Conservation (phyloP, 306 rosid species). For the Quillaja saponaria region DNA sequence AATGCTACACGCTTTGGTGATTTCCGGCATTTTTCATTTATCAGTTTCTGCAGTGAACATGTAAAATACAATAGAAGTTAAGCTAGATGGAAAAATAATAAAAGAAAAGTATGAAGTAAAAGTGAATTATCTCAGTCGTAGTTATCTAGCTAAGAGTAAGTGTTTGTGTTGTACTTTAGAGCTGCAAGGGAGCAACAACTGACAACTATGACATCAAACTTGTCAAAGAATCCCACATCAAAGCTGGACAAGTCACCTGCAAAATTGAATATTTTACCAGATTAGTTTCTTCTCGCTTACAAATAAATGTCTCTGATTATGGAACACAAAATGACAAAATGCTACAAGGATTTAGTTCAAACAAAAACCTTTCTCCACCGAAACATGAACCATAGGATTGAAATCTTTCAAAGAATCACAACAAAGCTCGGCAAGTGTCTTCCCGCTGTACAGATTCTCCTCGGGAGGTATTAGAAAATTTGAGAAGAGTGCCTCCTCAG, state of each 20-base stretch:
- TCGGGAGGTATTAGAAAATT: constrained; percentile 80
- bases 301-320: background rate
- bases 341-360: background rate
- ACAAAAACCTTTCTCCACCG: constrained; percentile 65
- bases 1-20: constrained; percentile 70
- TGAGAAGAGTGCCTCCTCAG: constrained; percentile 59
- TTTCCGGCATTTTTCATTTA: constrained; percentile 84
- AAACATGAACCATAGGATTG: constrained; percentile 95
- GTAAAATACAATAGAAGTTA: background rate
- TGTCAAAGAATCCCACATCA: constrained; percentile 63
- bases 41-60: constrained; percentile 57
- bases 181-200: constrained; percentile 75
- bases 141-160: too few species aligned
- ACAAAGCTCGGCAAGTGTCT: constrained; percentile 80
- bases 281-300: background rate
- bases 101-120: constrained; percentile 2
- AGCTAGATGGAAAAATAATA: background rate
- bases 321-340: constrained; percentile 8
- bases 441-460: constrained; percentile 66
- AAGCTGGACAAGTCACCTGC: constrained; percentile 78
- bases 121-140: background rate
- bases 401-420: constrained; percentile 90
- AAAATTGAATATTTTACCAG: constrained; percentile 1
- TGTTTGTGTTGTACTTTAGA: constrained; percentile 49
- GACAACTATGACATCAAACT: constrained; percentile 79